Evolutionary conservation across 2,329 filamentous ascomycete genomes (phyloP), one percentile per base, ranked within the genome.

Genomic region (Calycina herbarum): DNA sequence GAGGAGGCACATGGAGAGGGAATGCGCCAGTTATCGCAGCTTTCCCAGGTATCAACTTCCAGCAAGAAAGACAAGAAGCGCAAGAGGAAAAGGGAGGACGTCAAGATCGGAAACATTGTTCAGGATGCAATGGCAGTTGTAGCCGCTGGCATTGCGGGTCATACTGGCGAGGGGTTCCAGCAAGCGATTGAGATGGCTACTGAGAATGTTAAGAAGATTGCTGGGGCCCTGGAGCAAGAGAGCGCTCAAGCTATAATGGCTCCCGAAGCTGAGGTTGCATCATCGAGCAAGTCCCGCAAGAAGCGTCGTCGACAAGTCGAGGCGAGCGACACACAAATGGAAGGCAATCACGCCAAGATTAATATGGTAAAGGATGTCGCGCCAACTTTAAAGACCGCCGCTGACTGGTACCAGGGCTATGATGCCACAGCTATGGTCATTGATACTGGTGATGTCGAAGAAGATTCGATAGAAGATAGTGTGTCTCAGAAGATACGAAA

Each of bases 31-130:
- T 54, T 54, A n/a, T 57, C 56, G 29, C 56, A 35, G 31, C 15
- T 35, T 35, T n/a, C 56, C 15, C 29, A 57, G 4, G 27, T 8
- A 11, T 33, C 56, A 31, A 35, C 29, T 17, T 57, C 27, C 13
- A 57, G 17, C 56, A 57, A 57, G 29, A 57, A 33, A 35, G 56
- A 57, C 56, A 31, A 57, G 27, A 57, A 57, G 15, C 56, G 56
- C 8, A 57, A 57, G 56, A 33, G 56, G n/a, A 57, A 35, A 57
- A 31, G n/a, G 13, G 29, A n/a, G n/a, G 56, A 57, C 1, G 48
- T 27, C 48, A 24, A 24, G 24, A 54, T 54, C 48, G 48, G 24
- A 24, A 11, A 54, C 3, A 20, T 54, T 24, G 11, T 54, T 24
- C 20, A 24, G 24, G 24, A 54, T 10, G 48, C 48, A 27, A 54